Evolutionary conservation across 2,329 filamentous ascomycete species (phyloP), one percentile per base, ranked within the genome.

Genomic region (Aspergillus sp.): DNA sequence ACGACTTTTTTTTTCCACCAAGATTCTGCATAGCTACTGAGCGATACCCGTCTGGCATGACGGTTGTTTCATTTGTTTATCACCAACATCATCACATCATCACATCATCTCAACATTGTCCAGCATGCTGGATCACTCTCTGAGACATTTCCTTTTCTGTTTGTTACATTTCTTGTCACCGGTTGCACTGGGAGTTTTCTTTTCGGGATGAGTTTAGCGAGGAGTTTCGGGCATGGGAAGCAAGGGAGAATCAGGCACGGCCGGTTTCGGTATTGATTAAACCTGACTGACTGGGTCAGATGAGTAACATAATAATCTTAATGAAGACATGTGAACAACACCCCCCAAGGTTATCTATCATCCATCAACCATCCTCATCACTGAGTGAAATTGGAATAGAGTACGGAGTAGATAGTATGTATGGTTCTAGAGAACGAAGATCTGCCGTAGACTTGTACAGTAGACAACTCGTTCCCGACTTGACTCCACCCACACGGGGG

Each of bases 221-320:
- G 61, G 61, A 55, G 61, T 62, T 62, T 60, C 44, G 60, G 53
- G 58, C 58, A 55, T 56, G 32, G 51, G 51, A 60, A 39, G 58
- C 54, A 62, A 62, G 61, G 61, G 57, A 21, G 49, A 44, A 54
- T 17, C 54, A 21, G 30, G 41, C 27, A 57, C 48, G 55, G 32
- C 25, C 44, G 42, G 54, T 56, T 58, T 60, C 59, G 47, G 39
- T 32, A 51, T 38, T 47, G 21, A 54, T 54, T 44, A 52, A 25
- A 36, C 38, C 38, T 54, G 21, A 49, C 23, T 49, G 47, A 49
- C 47, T 27, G 47, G 23, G 47, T 49, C 47, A 49, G 59, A 50
- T 60, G 42, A 57, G 54, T 48, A 48, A 25, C 32, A 36, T 36
- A 36, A 49, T 41, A 38, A 48, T 27, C 5, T 10, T 47, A 55